phyloP scores from a whole-genome alignment of 768 basidiomycete species.

The Leucocoprinus leucothites region DNA sequence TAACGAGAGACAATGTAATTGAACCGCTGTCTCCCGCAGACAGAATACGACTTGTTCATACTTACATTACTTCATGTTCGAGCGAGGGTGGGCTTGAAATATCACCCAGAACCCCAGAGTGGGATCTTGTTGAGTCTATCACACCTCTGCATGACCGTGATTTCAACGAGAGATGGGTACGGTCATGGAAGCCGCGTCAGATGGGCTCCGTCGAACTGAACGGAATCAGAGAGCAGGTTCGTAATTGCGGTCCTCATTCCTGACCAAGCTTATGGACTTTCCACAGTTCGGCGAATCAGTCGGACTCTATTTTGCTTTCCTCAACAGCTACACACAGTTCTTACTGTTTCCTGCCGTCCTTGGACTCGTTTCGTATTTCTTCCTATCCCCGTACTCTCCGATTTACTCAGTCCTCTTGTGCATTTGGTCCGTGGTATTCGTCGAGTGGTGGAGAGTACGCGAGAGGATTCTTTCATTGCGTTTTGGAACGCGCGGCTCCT shows the following conservation, averaged over 20 bases:
- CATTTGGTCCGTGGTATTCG: slow-evolving; percentile 84
- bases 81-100: slow-evolving; percentile 86
- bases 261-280: not conserved
- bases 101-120: slow-evolving; percentile 64
- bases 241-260: not conserved
- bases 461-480: slow-evolving; percentile 81
- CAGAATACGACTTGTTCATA: slow-evolving; percentile 74
- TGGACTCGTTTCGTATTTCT: slow-evolving; percentile 67
- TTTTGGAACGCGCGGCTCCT: slow-evolving; percentile 78
- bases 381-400: slow-evolving; percentile 71
- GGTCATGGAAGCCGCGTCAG: slow-evolving; percentile 65
- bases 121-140: slow-evolving; percentile 79
- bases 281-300: slow-evolving; percentile 71
- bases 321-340: slow-evolving; percentile 78
- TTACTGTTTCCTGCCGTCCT: slow-evolving; percentile 73
- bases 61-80: slow-evolving; percentile 64
- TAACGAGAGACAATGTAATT: slow-evolving; percentile 41
- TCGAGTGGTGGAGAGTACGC: slow-evolving; percentile 89
- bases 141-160: slow-evolving; percentile 81
- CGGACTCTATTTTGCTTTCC: slow-evolving; percentile 88
- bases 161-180: slow-evolving; percentile 80
- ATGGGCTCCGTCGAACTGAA: slow-evolving; percentile 64
- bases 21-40: slow-evolving; percentile 64
- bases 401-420: slow-evolving; percentile 72
- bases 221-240: slow-evolving; percentile 68